Evolutionary conservation across 2,329 filamentous ascomycete genomes (phyloP).

Genomic region (Phyllosticta capitalensis): DNA sequence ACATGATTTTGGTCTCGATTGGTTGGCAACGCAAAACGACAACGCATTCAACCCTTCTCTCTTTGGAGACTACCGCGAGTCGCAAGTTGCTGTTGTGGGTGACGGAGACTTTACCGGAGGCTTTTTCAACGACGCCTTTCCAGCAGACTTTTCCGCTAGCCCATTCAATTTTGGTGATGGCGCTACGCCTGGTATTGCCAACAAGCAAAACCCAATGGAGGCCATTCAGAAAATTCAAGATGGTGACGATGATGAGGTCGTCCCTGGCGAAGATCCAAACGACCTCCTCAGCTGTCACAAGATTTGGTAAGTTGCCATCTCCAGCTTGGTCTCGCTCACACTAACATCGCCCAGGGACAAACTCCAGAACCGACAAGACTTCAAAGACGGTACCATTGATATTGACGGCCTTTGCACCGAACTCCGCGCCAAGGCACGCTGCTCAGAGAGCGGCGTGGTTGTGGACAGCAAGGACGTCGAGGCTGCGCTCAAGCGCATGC

Average conservation of each 20-base stretch:
- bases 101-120: constrained; percentile 59
- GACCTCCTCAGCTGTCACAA: constrained; percentile 76
- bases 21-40: constrained; percentile 69
- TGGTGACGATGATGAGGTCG: constrained; percentile 56
- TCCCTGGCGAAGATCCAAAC: constrained; percentile 49
- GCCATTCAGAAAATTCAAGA: constrained; percentile 70
- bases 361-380: constrained; percentile 75
- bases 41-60: constrained; percentile 85
- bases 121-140: constrained; percentile 68
- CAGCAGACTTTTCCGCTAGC: constrained; percentile 61
- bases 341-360: constrained; percentile 65
- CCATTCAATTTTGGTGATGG: constrained; percentile 61
- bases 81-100: constrained; percentile 68
- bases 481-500: constrained; percentile 37
- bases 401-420: constrained; percentile 89
- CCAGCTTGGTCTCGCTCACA: background rate
- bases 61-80: constrained; percentile 86
- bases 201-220: constrained; percentile 60
- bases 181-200: constrained; percentile 33
- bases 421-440: constrained; percentile 90
- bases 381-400: constrained; percentile 84
- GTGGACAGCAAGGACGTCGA: constrained; percentile 86
- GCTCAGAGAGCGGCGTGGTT: constrained; percentile 81
- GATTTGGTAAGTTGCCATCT: constrained; percentile 63
- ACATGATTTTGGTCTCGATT: constrained; percentile 53